Base-by-base conservation (phyloP, 2,329 filamentous ascomycete genomes). In the Pyrenochaeta sp. region DNA sequence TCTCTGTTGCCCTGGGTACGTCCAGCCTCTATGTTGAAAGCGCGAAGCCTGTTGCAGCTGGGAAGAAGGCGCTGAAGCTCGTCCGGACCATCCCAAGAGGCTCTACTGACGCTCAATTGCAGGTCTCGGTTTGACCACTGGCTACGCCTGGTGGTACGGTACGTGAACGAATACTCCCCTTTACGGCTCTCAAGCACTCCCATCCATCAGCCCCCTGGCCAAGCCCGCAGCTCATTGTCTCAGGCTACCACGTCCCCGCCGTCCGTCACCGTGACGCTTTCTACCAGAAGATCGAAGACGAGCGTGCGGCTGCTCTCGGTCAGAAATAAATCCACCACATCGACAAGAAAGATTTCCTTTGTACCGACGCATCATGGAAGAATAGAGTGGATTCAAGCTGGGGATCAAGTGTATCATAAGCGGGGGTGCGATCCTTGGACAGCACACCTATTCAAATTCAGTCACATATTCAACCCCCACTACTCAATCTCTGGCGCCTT, bases 61-160 rank as follows among this genome's bases (percentile, higher is more conserved):
- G 4, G 9, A n/a, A 26, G 27, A 29, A 44, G 47, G 44, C 47
- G 6, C 35, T 37, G n/a, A 17, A 22, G 19, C 21, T 23, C 23
- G 31, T 41, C 46, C 39, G 48, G 42, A 22, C 34, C n/a, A 10
- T 14, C n/a, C 14, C 41, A 26, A 27, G 37, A 29, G 60, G 45
- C 53, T 57, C 31, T 26, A 42, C 62, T 69, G 53, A 69, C 55
- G 35, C 24, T 45, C 45, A 40, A 31, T 34, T 28, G 34, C 55
- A 85, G 82, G 83, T 72, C 81, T 86, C 68, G 83, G 83, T 63
- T 77, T 80, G 56, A 75, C 81, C 58, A 77, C 77, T 69, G 84
- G 83, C 60, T 87, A 86, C 73, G 77, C 80, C 67, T 87, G 80
- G 77, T 87, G 84, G 84, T 87, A 87, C 75, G 83, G 75, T 78